Evolutionary conservation across 257 asterid species (phyloP), one percentile per base, ranked within the genome.

Genomic region (Thymus mandschuricus): DNA sequence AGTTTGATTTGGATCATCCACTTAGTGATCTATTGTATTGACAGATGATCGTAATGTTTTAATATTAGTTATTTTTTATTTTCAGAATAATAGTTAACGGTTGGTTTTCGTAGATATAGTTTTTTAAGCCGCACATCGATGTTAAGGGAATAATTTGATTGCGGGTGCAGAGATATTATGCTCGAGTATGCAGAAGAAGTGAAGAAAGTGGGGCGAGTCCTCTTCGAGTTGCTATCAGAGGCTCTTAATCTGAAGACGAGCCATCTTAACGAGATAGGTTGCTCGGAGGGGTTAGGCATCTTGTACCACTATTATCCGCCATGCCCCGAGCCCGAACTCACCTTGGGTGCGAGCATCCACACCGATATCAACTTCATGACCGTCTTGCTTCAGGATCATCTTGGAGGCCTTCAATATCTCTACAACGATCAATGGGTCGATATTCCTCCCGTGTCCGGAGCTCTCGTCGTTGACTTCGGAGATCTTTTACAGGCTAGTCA

Each of bases 311-410:
- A 52, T 8, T 52, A 52, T 7, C 58, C 58, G 8, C 9, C 58
- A 52, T 52, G 58, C 33, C 58, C 58, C 0, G 58, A 52, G 58
- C 58, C 58, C 1, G 31, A 52, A 1, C 58, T 52, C 5, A 52
- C 58, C 11, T 52, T 52, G 33, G 58, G 58, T n/a, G 58, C 58
- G 2, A 52, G 58, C 58, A 15, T 52, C 58, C 58, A 52, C 58
- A 52, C 58, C 8, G 58, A 52, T 31, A 52, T 52, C 11, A 52
- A 52, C 58, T 52, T 52, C 27, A 28, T 52, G 30, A 52, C 33
- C 8, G 31, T 52, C 3, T 9, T 52, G 58, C 58, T 15, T 6
- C 58, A 52, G 8, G 58, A 52, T 11, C 0, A 52, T 21, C 6
- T 21, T 6, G 58, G 58, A 52, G 58, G 58, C 58, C 58, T 52